Percentiles rank a stretch among this genome's conserved stretches.
Evolutionary conservation across 2,329 filamentous ascomycete genomes (phyloP).

Genomic region (Penicillium sp.): DNA sequence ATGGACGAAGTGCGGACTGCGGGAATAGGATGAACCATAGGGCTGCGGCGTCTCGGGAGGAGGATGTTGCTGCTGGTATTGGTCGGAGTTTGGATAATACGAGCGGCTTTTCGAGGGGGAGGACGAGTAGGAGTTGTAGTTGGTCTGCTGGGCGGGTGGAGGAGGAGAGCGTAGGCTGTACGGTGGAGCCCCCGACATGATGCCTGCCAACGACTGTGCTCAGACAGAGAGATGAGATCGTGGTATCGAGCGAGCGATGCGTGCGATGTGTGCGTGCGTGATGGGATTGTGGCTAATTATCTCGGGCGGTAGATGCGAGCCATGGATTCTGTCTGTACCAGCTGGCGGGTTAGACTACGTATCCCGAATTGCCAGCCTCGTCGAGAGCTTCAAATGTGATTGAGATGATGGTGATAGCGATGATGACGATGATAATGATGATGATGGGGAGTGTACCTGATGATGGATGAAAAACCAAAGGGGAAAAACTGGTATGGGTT

Average conservation of each 20-base stretch:
- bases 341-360: conserved; percentile 6
- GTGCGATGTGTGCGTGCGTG: conserved; percentile 4
- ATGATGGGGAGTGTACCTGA: conserved; percentile 1
- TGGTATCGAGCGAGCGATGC: not conserved
- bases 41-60: conserved; percentile 42
- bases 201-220: conserved; percentile 21
- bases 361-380: not conserved
- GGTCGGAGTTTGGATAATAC: conserved; percentile 42
- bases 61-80: conserved; percentile 31
- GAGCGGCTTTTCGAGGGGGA: conserved; percentile 36
- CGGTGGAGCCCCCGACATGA: conserved; percentile 44
- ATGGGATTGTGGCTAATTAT: conserved; percentile 4
- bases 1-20: conserved; percentile 40
- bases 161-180: conserved; percentile 44
- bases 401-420: not conserved
- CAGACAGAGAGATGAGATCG: conserved; percentile 1
- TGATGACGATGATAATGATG: not conserved
- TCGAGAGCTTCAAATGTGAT: not conserved
- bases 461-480: not conserved
- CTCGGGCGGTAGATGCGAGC: conserved; percentile 12
- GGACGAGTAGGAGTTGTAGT: conserved; percentile 40
- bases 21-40: conserved; percentile 31
- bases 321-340: conserved; percentile 10
- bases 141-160: conserved; percentile 29
- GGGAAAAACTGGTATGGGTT: not conserved